Conservation (phyloP, 768 basidiomycete genomes). For the Lanmaoa rubissima region DNA sequence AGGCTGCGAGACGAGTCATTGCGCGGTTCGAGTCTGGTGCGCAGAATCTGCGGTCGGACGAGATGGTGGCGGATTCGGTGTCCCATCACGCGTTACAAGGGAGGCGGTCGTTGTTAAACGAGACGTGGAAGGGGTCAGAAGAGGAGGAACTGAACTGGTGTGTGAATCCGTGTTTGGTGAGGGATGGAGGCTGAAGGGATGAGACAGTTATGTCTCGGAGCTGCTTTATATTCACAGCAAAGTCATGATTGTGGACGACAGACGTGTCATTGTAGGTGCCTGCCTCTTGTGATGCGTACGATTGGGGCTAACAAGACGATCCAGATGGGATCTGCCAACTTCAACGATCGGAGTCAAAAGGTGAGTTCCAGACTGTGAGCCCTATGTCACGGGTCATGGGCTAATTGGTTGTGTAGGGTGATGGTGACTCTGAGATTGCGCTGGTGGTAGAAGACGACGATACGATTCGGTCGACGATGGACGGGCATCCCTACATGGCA, state of each 20-base stretch:
- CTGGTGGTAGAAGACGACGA: constrained; percentile 89
- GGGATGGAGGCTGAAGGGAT: constrained; percentile 2
- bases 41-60: constrained; percentile 50
- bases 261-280: constrained; percentile 74
- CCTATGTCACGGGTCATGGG: background rate
- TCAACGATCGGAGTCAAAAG: constrained; percentile 86
- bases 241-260: constrained; percentile 94
- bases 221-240: constrained; percentile 83
- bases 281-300: background rate
- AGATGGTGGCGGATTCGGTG: constrained; percentile 71
- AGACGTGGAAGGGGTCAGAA: constrained; percentile 81
- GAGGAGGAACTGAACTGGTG: constrained; percentile 81
- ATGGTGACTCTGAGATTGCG: constrained; percentile 94
- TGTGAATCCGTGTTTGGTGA: constrained; percentile 34
- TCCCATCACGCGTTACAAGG: constrained; percentile 77
- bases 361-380: constrained; percentile 28
- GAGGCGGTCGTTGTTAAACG: constrained; percentile 58
- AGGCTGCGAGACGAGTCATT: constrained; percentile 70
- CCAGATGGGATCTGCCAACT: constrained; percentile 91
- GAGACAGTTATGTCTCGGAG: constrained; percentile 73
- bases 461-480: constrained; percentile 71
- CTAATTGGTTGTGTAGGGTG: constrained; percentile 52
- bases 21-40: constrained; percentile 71
- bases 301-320: constrained; percentile 1
- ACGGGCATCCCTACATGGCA: constrained; percentile 70